phyloP scores from a whole-genome alignment of 176 grass and related monocot genomes.

The Carex littledalei region DNA sequence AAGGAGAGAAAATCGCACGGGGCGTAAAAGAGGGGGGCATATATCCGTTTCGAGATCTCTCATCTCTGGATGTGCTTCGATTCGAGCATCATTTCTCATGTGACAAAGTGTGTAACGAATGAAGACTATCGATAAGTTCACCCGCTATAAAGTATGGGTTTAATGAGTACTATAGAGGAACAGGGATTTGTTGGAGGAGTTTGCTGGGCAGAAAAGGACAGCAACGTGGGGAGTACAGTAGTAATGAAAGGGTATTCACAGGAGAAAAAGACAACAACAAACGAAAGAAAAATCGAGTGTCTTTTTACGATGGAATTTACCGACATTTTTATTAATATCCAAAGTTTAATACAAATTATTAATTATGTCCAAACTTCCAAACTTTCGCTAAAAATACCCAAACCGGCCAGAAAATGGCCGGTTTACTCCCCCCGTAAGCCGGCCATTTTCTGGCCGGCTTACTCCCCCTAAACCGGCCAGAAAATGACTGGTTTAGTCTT shows the following conservation, averaged over 20 bases:
- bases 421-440: too few species aligned
- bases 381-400: too few species aligned
- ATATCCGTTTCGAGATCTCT: constrained; percentile 16
- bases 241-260: background rate
- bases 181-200: background rate
- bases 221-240: constrained; percentile 8
- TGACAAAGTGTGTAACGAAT: background rate
- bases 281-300: background rate
- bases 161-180: background rate
- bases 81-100: background rate
- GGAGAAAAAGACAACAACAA: background rate
- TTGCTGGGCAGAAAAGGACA: constrained; percentile 12
- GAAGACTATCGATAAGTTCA: background rate
- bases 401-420: too few species aligned
- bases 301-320: background rate
- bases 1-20: constrained; percentile 1
- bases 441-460: too few species aligned
- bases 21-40: constrained; percentile 8
- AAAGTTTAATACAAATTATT: too few species aligned
- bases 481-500: too few species aligned
- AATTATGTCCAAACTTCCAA: too few species aligned
- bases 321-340: too few species aligned
- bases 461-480: too few species aligned
- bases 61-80: background rate
- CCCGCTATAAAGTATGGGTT: background rate